These are phyloP conservation scores for Handroanthus guayacan DNA, from an alignment of 257 asterid species.

Conservation along the genomic window DNA sequence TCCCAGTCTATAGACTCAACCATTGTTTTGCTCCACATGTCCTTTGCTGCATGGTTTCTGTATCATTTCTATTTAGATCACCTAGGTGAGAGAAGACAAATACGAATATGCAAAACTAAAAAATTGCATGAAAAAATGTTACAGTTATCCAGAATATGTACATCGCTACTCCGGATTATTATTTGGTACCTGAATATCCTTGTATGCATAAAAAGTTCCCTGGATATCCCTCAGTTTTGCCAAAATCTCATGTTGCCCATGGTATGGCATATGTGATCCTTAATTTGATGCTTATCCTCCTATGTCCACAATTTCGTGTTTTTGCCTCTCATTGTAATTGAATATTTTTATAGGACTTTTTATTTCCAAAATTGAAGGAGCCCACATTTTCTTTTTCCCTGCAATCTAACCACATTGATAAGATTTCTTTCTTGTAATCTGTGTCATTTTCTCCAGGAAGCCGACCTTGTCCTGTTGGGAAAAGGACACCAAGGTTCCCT, in stretches of 20 bases:
- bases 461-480: slow-evolving; percentile 85
- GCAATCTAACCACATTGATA: slow-evolving; percentile 28
- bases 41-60: slow-evolving; percentile 18
- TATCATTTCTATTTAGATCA: slow-evolving; percentile 17
- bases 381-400: neutral
- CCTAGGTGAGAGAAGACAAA: slow-evolving; percentile 17
- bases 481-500: slow-evolving; percentile 94
- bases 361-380: neutral
- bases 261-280: neutral
- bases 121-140: slow-evolving; percentile 15
- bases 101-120: neutral
- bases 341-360: neutral
- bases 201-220: slow-evolving; percentile 5
- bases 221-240: slow-evolving; percentile 20
- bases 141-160: slow-evolving; percentile 13
- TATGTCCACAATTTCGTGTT: neutral
- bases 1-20: slow-evolving; percentile 20
- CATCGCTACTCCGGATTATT: slow-evolving; percentile 20
- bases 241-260: slow-evolving; percentile 27
- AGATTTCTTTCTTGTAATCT: slow-evolving; percentile 36
- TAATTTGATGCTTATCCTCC: slow-evolving; percentile 26
- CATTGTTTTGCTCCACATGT: slow-evolving; percentile 14
- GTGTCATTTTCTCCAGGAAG: slow-evolving; percentile 60
- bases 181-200: slow-evolving; percentile 3
- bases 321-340: slow-evolving; percentile 10